Evolutionary conservation across 2,329 filamentous ascomycete species (phyloP), one percentile per base, ranked within the genome.

Genomic region (Alternaria hordeiaustralica): DNA sequence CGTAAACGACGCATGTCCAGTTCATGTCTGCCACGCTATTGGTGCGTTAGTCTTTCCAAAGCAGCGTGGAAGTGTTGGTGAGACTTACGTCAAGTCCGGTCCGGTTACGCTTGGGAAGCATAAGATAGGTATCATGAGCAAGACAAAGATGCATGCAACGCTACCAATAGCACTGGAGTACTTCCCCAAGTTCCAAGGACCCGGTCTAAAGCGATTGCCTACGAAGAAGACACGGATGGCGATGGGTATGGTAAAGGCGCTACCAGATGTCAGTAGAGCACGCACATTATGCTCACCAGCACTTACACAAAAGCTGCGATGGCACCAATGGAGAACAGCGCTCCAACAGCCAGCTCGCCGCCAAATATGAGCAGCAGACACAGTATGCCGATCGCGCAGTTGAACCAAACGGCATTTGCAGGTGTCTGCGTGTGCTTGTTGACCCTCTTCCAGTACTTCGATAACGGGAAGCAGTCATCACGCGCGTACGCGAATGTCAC

Each of bases 401-500:
- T 91, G 75, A 91, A 84, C 85, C 90, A 89, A 11, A 92, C 90
- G 0, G 90, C 89, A 72, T 91, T 92, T 54, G 91, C 89, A 0
- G 90, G 90, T 0, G 90, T 92, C 55, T 84, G 79, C 3, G 90
- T 92, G 70, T 79, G 74, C 2, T 73, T 70, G 78, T 92, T 89
- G 55, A 92, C 89, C 23, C 80, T 74, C 71, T 87, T 88, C 82
- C 88, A 89, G 71, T 84, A 83, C 0, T 78, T 79, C 6, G 87
- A 89, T 6, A 87, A 72, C 0, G 90, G 90, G 73, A 92, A 90
- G 74, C 88, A 90, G 70, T 88, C 89, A 71, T 92, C 90, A 33
- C 90, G 88, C 18, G 90, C 89, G 78, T 92, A 92, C 15, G 90
- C 90, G 71, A 90, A 93, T 2, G 89, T 90, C 47, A 92, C 90